Conservation (phyloP, 306 rosid genomes). For the Canavalia gladiata region DNA sequence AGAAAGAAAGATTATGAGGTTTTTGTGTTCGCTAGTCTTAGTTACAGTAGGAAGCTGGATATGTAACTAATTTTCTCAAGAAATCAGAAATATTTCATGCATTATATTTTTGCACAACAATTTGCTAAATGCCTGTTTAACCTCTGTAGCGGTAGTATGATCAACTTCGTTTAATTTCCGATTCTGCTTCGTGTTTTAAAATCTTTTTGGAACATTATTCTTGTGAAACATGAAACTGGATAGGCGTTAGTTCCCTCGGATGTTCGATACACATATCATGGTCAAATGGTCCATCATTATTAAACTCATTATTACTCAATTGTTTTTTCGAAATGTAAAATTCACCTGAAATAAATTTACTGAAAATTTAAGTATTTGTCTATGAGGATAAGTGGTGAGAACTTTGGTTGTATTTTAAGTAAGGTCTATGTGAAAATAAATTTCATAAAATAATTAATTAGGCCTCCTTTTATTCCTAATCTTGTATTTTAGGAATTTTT, state of each 20-base stretch:
- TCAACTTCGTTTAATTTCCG: background rate
- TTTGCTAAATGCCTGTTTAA: constrained; percentile 42
- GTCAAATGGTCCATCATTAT: background rate
- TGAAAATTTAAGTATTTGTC: background rate
- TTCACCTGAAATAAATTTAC: background rate
- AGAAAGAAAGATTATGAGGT: constrained; percentile 54
- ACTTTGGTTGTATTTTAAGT: too few relatives aligned
- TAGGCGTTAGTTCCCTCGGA: background rate
- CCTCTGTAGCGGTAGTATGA: constrained; percentile 29
- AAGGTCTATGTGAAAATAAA: too few relatives aligned
- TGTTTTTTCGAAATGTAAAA: background rate
- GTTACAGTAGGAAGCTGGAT: constrained; percentile 60
- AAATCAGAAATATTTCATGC: constrained; percentile 51
- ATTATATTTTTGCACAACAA: constrained; percentile 42
- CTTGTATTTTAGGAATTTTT: too few relatives aligned
- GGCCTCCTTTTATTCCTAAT: too few relatives aligned
- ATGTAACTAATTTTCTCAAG: constrained; percentile 56
- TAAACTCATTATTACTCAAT: background rate
- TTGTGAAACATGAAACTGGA: background rate
- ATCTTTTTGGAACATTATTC: background rate
- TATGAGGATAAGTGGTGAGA: too few relatives aligned
- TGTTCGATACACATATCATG: background rate
- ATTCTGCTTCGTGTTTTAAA: background rate
- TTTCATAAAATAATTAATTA: too few relatives aligned
- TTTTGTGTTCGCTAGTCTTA: constrained; percentile 57